phyloP scores from a whole-genome alignment of 176 grass and related monocot species.

The Zea mays region Zm-B73-REFERENCE-NAM-5.0 NC_050096.1:215481001-215481500 shows the following conservation, averaged over 20 bases:
- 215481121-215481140: constrained; percentile 51
- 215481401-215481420: constrained; percentile 48
- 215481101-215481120: constrained; percentile 54
- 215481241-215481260: constrained; percentile 43
- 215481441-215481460: constrained; percentile 34
- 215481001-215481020: constrained; percentile 49
- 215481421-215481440: constrained; percentile 51
- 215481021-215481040: constrained; percentile 54
- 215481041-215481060: constrained; percentile 29
- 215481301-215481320: constrained; percentile 25
- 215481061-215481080: background rate
- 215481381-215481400: constrained; percentile 49
- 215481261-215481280: background rate
- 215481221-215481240: constrained; percentile 36
- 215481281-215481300: constrained; percentile 26
- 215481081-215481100: constrained; percentile 44
- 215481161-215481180: constrained; percentile 47
- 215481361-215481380: constrained; percentile 21
- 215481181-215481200: constrained; percentile 44
- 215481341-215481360: constrained; percentile 26
- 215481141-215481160: constrained; percentile 51
- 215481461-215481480: constrained; percentile 30
- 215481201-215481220: constrained; percentile 45
- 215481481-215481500: constrained; percentile 24
- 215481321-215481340: constrained; percentile 55